Evolutionary conservation across 2,329 filamentous ascomycete genomes (phyloP).

Genomic region (Neofusicoccum parvum): DNA sequence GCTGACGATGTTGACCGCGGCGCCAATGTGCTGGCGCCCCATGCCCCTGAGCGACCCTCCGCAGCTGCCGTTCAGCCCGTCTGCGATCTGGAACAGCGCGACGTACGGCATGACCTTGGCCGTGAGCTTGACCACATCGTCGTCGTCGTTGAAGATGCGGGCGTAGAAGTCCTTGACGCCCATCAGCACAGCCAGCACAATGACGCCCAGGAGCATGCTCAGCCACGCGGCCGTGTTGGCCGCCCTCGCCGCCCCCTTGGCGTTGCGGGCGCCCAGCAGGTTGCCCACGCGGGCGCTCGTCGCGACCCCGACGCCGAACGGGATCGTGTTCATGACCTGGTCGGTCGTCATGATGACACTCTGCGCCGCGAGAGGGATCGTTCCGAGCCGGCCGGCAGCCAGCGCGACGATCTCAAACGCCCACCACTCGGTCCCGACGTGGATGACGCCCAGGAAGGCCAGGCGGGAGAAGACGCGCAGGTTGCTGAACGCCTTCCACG

Average conservation of each 20-base stretch:
- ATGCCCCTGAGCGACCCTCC: slow-evolving; percentile 80
- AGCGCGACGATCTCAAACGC: slow-evolving; percentile 89
- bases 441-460: slow-evolving; percentile 74
- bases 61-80: slow-evolving; percentile 83
- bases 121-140: slow-evolving; percentile 70
- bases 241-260: slow-evolving; percentile 67
- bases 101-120: slow-evolving; percentile 81
- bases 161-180: slow-evolving; percentile 72
- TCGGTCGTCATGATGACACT: slow-evolving; percentile 89
- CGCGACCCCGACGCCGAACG: slow-evolving; percentile 83
- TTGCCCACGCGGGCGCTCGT: slow-evolving; percentile 79
- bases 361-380: slow-evolving; percentile 76
- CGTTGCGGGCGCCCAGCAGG: slow-evolving; percentile 69
- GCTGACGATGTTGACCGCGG: slow-evolving; percentile 76
- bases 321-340: slow-evolving; percentile 81
- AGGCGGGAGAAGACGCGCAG: slow-evolving; percentile 72
- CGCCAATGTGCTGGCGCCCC: slow-evolving; percentile 84
- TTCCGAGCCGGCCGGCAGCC: slow-evolving; percentile 78
- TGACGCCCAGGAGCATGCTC: slow-evolving; percentile 66
- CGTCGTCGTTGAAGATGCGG: slow-evolving; percentile 78
- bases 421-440: slow-evolving; percentile 93
- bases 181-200: slow-evolving; percentile 71
- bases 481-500: slow-evolving; percentile 65
- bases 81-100: slow-evolving; percentile 86
- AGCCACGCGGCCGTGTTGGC: slow-evolving; percentile 76